A percentile compares a stretch with the other conserved stretches of the same genome.
Evolutionary conservation across 345 rosid species (phyloP).

Genomic region (Leavenworthia alabamica): DNA sequence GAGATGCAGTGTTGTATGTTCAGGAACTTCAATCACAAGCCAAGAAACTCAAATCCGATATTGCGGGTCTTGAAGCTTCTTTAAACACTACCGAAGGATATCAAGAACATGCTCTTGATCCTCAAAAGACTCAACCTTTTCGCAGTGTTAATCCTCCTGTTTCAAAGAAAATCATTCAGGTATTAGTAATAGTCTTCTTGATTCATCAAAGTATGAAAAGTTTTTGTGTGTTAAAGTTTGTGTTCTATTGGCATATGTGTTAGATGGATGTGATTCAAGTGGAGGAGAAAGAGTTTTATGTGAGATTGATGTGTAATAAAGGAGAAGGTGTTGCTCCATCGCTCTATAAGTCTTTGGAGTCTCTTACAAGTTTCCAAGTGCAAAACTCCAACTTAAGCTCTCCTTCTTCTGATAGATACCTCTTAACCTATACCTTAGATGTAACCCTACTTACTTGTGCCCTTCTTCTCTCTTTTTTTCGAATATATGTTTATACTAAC

Average conservation of each 20-base stretch:
- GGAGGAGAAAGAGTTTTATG: slow-evolving; percentile 62
- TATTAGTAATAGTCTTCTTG: slow-evolving; percentile 13
- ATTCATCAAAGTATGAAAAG: slow-evolving; percentile 3
- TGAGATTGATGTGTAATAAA: slow-evolving; percentile 49
- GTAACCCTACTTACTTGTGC: slow-evolving; percentile 32
- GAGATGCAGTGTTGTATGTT: slow-evolving; percentile 67
- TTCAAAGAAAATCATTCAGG: slow-evolving; percentile 56
- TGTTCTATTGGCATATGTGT: not conserved
- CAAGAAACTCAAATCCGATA: slow-evolving; percentile 60
- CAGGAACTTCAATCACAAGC: slow-evolving; percentile 70
- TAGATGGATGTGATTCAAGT: slow-evolving; percentile 74
- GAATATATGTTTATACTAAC: not conserved
- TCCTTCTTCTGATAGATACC: slow-evolving; percentile 38
- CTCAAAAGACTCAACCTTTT: slow-evolving; percentile 24
- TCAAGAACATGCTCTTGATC: slow-evolving; percentile 22
- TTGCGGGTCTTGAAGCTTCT: slow-evolving; percentile 56
- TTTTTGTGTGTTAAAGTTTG: not conserved
- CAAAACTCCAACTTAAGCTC: slow-evolving; percentile 66
- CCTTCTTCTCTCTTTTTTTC: not conserved
- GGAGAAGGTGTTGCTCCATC: slow-evolving; percentile 58
- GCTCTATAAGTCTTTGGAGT: slow-evolving; percentile 70
- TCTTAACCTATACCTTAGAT: slow-evolving; percentile 51
- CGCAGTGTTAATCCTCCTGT: slow-evolving; percentile 18
- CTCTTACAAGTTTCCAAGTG: slow-evolving; percentile 52
- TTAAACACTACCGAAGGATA: slow-evolving; percentile 26